phyloP scores from a whole-genome alignment of 805 yeast genomes.

The Starmera quercuum region DNA sequence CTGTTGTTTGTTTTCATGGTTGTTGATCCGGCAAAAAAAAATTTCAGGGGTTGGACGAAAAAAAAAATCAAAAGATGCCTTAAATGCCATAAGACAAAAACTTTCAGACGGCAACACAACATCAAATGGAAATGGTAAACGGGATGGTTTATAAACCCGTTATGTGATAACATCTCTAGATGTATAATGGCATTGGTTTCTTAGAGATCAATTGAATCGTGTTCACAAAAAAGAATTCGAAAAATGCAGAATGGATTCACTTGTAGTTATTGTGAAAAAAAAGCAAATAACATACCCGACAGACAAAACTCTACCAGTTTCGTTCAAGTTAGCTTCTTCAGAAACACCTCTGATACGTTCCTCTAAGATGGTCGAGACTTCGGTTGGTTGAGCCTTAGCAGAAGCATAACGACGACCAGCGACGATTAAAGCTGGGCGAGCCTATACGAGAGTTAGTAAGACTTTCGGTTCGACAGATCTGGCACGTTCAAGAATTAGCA shows the following conservation, averaged over 20 bases:
- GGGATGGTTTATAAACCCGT: background rate
- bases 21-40: constrained; percentile 1
- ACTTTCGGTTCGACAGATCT: no score
- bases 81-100: background rate
- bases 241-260: background rate
- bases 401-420: constrained; percentile 85
- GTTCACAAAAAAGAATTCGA: background rate
- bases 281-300: constrained; percentile 67
- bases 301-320: constrained; percentile 98
- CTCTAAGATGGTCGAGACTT: constrained; percentile 97
- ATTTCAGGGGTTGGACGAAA: constrained; percentile 7
- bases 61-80: constrained; percentile 1
- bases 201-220: no score
- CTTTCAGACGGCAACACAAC: background rate
- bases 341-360: constrained; percentile 99
- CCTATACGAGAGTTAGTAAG: constrained; percentile 35
- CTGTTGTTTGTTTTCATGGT: background rate
- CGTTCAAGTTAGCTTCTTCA: constrained; percentile 94
- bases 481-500: no score
- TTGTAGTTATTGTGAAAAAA: constrained; percentile 3
- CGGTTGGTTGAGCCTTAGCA: constrained; percentile 95
- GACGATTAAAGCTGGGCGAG: constrained; percentile 61
- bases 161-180: background rate
- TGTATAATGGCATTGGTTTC: background rate
- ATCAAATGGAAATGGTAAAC: background rate